These are phyloP conservation scores for Pistacia atlantica DNA, from an alignment of 345 rosid genomes.

Conservation along the genomic window DNA sequence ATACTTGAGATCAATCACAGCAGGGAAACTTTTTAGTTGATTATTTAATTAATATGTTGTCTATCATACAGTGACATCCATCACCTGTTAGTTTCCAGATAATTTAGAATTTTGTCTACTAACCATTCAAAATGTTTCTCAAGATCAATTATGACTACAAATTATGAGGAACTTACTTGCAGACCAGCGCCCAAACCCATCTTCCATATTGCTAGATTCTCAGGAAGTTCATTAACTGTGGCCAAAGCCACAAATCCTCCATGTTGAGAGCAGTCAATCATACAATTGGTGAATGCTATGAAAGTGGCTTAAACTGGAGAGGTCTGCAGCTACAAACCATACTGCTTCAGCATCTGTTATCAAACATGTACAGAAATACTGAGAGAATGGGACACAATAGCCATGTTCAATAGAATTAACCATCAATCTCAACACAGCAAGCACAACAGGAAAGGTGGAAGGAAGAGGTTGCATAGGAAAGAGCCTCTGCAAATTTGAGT, in stretches of 20 bases:
- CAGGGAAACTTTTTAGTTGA: background rate
- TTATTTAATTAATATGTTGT: background rate
- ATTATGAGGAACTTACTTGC: background rate
- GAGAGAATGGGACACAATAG: background rate
- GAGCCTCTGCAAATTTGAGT: background rate
- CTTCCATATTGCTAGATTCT: background rate
- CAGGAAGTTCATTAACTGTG: background rate
- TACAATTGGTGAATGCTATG: background rate
- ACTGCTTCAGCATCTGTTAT: background rate
- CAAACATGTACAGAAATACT: background rate
- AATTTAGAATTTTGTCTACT: background rate
- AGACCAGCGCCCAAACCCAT: background rate
- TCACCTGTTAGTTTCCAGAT: background rate
- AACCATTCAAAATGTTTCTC: slow-evolving; percentile 8
- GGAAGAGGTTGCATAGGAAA: background rate
- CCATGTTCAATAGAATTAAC: background rate
- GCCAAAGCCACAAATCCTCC: slow-evolving; percentile 1
- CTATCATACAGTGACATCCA: background rate
- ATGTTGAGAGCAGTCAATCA: slow-evolving; percentile 6
- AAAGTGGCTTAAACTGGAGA: background rate
- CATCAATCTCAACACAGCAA: slow-evolving; percentile 1
- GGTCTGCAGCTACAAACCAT: background rate
- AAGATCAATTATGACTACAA: background rate
- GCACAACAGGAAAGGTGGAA: background rate
- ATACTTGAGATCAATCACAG: background rate